Conservation (phyloP, 176 grass and related monocot species). For the Zea mays region DNA sequence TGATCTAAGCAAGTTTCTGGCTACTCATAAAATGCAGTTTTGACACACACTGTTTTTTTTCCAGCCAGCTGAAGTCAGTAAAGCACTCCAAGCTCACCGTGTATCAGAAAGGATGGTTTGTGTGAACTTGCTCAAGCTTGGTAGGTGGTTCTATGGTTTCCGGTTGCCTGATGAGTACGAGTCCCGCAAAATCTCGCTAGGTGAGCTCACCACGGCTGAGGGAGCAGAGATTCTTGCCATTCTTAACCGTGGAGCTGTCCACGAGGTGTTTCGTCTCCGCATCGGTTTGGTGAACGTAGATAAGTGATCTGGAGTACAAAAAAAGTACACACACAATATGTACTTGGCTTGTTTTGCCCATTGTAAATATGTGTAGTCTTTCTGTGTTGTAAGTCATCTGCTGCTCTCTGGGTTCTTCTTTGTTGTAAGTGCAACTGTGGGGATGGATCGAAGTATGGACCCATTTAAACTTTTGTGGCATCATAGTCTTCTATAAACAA, state of each 20-base stretch:
- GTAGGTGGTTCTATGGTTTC: conserved; percentile 86
- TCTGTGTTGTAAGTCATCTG: neutral
- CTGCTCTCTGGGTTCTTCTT: conserved; percentile 17
- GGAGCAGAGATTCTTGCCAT: conserved; percentile 55
- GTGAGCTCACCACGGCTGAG: conserved; percentile 48
- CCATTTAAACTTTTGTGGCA: neutral
- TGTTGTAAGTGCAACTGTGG: conserved; percentile 30
- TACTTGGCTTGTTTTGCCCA: neutral
- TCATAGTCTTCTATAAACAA: conserved; percentile 13
- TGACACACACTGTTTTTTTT: conserved; percentile 19
- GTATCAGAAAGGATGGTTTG: conserved; percentile 56
- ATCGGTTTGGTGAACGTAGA: conserved; percentile 46
- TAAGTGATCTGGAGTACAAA: conserved; percentile 31
- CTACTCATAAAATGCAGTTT: conserved; percentile 13
- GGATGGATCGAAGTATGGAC: conserved; percentile 4
- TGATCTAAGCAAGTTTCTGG: neutral
- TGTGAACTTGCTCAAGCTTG: conserved; percentile 64
- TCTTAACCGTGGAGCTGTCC: conserved; percentile 78
- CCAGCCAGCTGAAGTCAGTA: conserved; percentile 63
- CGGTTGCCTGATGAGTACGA: conserved; percentile 60
- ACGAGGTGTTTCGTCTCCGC: conserved; percentile 72
- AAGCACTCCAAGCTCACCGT: conserved; percentile 48
- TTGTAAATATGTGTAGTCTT: conserved; percentile 40
- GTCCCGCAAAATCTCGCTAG: conserved; percentile 52
- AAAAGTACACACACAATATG: neutral